Conservation (phyloP, 169 alveolate species). For the Plasmodium falciparum region DNA sequence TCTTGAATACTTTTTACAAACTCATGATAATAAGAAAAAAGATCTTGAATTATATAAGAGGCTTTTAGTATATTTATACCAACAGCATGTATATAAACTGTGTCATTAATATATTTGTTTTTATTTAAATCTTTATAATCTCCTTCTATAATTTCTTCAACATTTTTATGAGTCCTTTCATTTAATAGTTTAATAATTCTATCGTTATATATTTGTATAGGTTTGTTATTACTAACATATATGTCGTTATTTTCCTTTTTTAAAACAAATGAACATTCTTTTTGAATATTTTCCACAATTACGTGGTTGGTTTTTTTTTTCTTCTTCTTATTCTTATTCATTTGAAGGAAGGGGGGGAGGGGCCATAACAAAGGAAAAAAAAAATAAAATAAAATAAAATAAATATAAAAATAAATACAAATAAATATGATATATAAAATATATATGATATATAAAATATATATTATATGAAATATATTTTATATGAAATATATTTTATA, state of each 20-base stretch:
- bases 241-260: slow-evolving; percentile 35
- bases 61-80: slow-evolving; percentile 40
- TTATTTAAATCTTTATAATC: slow-evolving; percentile 3
- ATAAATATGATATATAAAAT: too few species aligned
- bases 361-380: too few species aligned
- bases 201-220: slow-evolving; percentile 24
- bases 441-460: too few species aligned
- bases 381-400: too few species aligned
- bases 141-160: slow-evolving; percentile 38
- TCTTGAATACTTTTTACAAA: slow-evolving; percentile 18
- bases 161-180: slow-evolving; percentile 4
- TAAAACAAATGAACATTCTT: slow-evolving; percentile 16
- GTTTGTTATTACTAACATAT: slow-evolving; percentile 28
- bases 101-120: neutral
- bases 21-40: slow-evolving; percentile 14
- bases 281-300: slow-evolving; percentile 42
- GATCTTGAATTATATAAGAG: slow-evolving; percentile 41
- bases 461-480: too few species aligned
- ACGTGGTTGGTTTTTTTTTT: slow-evolving; percentile 26
- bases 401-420: too few species aligned
- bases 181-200: slow-evolving; percentile 29
- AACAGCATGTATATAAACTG: slow-evolving; percentile 38
- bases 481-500: too few species aligned
- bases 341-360: too few species aligned
- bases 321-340: neutral